Percentiles rank a stretch among this genome's conserved stretches.
phyloP scores from a whole-genome alignment of 345 rosid species.

The Hibiscus mutabilis region DNA sequence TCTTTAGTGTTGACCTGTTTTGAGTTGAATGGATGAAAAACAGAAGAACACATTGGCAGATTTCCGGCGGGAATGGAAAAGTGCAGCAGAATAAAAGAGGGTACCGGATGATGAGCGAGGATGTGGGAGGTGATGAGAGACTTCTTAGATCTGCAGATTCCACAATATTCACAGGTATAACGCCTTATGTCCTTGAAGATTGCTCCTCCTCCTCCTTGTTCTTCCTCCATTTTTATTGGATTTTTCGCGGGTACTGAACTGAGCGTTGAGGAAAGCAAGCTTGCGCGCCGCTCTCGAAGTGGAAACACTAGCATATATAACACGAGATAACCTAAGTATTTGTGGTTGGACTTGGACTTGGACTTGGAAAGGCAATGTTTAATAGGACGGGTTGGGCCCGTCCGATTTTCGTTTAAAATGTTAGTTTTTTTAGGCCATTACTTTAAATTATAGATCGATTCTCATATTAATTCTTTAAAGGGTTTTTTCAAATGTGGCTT shows the following conservation, averaged over 20 bases:
- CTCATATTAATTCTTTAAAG: too few species aligned
- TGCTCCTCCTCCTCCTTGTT: neutral
- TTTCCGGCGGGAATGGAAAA: too few species aligned
- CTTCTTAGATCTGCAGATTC: neutral
- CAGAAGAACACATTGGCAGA: too few species aligned
- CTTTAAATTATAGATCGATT: too few species aligned
- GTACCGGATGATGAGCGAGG: neutral
- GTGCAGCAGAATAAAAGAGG: neutral
- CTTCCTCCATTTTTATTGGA: neutral
- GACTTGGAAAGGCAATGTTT: too few species aligned
- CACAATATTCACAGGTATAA: neutral
- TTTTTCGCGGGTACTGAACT: neutral
- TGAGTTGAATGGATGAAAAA: too few species aligned
- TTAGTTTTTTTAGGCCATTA: too few species aligned
- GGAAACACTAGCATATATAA: neutral
- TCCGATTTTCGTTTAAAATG: too few species aligned
- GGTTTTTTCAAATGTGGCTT: too few species aligned
- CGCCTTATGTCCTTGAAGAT: neutral
- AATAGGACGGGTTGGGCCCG: neutral
- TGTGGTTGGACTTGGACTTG: neutral
- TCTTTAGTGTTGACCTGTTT: neutral
- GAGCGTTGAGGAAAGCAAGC: neutral
- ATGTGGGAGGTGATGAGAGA: neutral
- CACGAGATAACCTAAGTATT: neutral
- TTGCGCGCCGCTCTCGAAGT: neutral